These are phyloP conservation scores for Lepidium sativum DNA, from an alignment of 345 rosid genomes.

Conservation along the genomic window DNA sequence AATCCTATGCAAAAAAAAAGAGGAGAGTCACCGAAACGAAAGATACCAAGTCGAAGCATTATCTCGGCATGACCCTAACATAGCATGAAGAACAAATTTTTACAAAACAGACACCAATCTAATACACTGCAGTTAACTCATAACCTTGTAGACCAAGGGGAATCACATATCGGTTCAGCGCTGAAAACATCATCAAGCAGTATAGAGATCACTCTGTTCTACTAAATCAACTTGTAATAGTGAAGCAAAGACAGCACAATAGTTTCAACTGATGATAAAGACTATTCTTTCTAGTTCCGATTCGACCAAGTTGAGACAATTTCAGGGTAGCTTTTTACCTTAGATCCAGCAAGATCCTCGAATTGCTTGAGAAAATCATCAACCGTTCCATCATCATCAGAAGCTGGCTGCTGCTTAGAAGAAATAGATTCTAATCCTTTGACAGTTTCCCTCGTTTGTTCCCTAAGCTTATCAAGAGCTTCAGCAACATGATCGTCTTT, in stretches of 20 bases:
- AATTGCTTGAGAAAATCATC: slow-evolving; percentile 94
- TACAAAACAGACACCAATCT: not conserved
- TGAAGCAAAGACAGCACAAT: not conserved
- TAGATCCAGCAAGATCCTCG: slow-evolving; percentile 82
- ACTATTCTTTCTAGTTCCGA: not conserved
- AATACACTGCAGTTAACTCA: not conserved
- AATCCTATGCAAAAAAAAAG: slow-evolving; percentile 39
- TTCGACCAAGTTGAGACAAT: not conserved
- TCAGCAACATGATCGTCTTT: slow-evolving; percentile 65
- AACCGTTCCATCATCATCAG: slow-evolving; percentile 56
- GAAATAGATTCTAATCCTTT: slow-evolving; percentile 65
- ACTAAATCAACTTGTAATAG: not conserved
- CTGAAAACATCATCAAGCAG: not conserved
- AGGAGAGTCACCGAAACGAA: not conserved
- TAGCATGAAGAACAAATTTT: not conserved
- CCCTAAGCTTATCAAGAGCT: slow-evolving; percentile 78
- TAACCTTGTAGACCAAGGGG: not conserved
- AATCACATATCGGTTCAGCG: not conserved
- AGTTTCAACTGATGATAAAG: not conserved
- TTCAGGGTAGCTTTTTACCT: slow-evolving; percentile 33
- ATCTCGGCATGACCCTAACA: not conserved
- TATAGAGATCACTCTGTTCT: not conserved
- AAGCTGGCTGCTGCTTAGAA: slow-evolving; percentile 30
- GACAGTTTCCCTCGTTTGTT: slow-evolving; percentile 81
- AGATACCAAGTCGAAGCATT: not conserved